A percentile compares a stretch with the other conserved stretches of the same genome.
Evolutionary conservation across 306 rosid genomes (phyloP).

Genomic region (Fagus crenata): DNA sequence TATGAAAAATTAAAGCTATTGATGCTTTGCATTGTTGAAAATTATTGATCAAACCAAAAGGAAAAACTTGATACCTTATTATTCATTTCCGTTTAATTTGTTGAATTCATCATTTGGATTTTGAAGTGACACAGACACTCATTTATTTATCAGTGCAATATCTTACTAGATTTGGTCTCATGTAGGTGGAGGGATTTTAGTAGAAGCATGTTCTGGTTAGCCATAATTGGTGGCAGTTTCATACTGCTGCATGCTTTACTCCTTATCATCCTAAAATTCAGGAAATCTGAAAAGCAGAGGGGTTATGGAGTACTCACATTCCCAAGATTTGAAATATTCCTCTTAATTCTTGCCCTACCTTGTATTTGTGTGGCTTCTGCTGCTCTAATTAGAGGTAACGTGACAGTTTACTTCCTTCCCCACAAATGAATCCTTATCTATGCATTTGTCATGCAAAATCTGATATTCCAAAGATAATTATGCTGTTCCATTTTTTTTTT

Average conservation of each 20-base stretch:
- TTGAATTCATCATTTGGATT: not conserved
- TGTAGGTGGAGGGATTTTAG: conserved; percentile 77
- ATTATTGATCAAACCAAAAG: not conserved
- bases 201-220: conserved; percentile 86
- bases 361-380: conserved; percentile 67
- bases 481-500: not conserved
- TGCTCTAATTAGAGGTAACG: conserved; percentile 62
- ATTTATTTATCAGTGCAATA: not conserved
- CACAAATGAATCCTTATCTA: not conserved
- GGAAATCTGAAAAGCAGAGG: conserved; percentile 53
- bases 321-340: conserved; percentile 85
- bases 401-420: conserved; percentile 3
- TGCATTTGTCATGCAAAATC: not conserved
- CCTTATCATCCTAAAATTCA: conserved; percentile 58
- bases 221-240: conserved; percentile 62
- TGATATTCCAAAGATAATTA: not conserved
- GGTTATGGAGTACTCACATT: conserved; percentile 75
- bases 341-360: conserved; percentile 73
- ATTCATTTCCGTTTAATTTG: not conserved
- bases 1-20: not conserved
- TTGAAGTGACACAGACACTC: conserved; percentile 7
- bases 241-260: conserved; percentile 62
- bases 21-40: not conserved
- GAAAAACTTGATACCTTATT: not conserved
- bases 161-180: conserved; percentile 8